Evolutionary conservation across 495 filamentous ascomycete species (phyloP), one percentile per base, ranked within the genome.

Genomic region (Chaetomium fimeti): DNA sequence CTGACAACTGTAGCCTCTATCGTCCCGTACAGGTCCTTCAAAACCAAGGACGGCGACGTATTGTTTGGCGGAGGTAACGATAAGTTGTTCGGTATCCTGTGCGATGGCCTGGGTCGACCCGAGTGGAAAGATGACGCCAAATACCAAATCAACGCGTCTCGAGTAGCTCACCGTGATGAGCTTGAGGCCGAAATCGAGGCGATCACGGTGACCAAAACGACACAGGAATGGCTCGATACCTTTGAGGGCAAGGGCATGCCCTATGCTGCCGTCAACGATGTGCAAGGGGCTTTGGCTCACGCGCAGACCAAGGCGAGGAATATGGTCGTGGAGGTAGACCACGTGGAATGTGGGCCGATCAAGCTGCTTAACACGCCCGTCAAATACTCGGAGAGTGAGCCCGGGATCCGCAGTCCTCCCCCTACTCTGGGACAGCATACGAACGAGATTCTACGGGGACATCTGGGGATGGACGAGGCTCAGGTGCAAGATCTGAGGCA

Each of bases 51-150:
- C 68, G 94, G 94, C 25, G 91, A 95, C 66, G 87, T 98, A 42
- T 82, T 98, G 49, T 84, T 98, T 43, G 94, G 95, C 7, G 95
- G 93, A 13, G 94, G 94, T 2, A 98, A 98, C 70, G 94, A 98
- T 73, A 84, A 87, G 1, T 83, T 98, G 3, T 98, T 93, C 66
- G 91, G 91, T 7, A 86, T 97, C 12, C 77, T 98, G 24, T 96
- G 91, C 72, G 85, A 91, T 66, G 85, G 83, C 22, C 80, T 98
- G 9, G 88, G 87, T 3, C 85, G 86, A 45, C 85, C 91, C 0
- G 87, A 92, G 67, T 97, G 91, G 92, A 88, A 88, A 66, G 83
- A 79, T 7, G 89, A 96, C 69, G 72, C 82, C 16, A 86, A 86
- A 52, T 98, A 91, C 73, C 73, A 82, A 48, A 89, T 88, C 20